These are phyloP conservation scores for Candida argentea DNA, from an alignment of 805 yeast species.

Conservation along the genomic window DNA sequence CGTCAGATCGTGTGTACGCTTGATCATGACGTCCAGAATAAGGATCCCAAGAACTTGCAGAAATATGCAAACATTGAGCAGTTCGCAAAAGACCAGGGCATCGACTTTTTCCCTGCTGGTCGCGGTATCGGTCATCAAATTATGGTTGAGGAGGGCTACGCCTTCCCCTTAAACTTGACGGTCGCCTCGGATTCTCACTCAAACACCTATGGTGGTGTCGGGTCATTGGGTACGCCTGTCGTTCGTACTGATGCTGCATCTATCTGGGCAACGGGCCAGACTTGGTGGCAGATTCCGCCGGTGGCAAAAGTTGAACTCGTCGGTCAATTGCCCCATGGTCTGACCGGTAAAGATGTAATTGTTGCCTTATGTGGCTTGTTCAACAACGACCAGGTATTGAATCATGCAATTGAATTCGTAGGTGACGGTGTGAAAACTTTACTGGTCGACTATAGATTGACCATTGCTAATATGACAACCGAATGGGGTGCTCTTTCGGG, in stretches of 20 bases:
- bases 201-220: conserved; percentile 95
- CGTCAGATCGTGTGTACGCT: conserved; percentile 91
- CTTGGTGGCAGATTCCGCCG: conserved; percentile 99
- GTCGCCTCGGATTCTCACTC: conserved; percentile 98
- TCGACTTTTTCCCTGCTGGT: conserved; percentile 97
- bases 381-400: conserved; percentile 85
- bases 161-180: conserved; percentile 84
- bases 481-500: conserved; percentile 99
- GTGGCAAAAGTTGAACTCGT: conserved; percentile 86
- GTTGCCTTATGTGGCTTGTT: conserved; percentile 91
- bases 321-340: conserved; percentile 76
- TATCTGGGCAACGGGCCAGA: conserved; percentile 99
- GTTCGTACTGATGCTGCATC: conserved; percentile 99
- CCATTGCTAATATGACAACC: conserved; percentile 96
- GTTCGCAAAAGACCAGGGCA: conserved; percentile 83
- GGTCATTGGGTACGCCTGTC: conserved; percentile 92
- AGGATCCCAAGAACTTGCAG: conserved; percentile 74
- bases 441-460: conserved; percentile 75
- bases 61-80: conserved; percentile 83
- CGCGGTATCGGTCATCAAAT: conserved; percentile 98
- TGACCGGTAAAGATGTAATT: conserved; percentile 93
- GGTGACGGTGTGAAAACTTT: conserved; percentile 68
- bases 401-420: conserved; percentile 88
- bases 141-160: conserved; percentile 98
- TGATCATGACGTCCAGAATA: conserved; percentile 97